A percentile compares a stretch with the other conserved stretches of the same genome.
Conservation (phyloP, 257 asterid species). For the Nicotiana tabacum region DNA sequence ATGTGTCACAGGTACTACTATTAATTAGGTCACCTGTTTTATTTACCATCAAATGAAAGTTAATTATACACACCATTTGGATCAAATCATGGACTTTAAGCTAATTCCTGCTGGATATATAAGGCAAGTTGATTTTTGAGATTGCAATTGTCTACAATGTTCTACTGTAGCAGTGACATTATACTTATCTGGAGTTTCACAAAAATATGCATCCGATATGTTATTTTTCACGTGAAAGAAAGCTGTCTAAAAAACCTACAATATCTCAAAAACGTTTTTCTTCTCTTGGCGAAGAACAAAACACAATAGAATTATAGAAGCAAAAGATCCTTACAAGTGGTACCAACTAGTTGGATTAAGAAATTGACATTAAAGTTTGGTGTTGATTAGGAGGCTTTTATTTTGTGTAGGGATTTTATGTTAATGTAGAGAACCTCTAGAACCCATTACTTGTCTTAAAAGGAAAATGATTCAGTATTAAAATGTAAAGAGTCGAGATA, state of each 20-base stretch:
- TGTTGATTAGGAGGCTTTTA: neutral
- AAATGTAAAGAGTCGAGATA: neutral
- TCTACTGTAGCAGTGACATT: neutral
- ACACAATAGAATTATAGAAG: neutral
- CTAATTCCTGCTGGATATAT: neutral
- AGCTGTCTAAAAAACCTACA: neutral
- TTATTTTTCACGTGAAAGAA: neutral
- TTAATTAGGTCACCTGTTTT: neutral
- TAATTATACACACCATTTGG: neutral
- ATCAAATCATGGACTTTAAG: neutral
- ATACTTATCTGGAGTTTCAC: neutral
- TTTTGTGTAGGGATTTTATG: neutral
- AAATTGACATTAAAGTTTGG: neutral
- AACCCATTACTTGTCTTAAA: neutral
- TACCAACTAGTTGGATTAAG: neutral
- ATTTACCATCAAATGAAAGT: neutral
- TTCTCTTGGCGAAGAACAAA: neutral
- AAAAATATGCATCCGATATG: neutral
- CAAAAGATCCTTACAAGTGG: neutral
- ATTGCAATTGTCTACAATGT: neutral
- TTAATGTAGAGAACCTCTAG: neutral
- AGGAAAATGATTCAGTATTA: neutral
- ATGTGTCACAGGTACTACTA: slow-evolving; percentile 82
- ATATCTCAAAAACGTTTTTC: neutral
- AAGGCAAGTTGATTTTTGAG: neutral